These are phyloP conservation scores for Pseudomonodictys pantanalensis DNA, from an alignment of 495 filamentous ascomycete genomes.

Conservation along the genomic window DNA sequence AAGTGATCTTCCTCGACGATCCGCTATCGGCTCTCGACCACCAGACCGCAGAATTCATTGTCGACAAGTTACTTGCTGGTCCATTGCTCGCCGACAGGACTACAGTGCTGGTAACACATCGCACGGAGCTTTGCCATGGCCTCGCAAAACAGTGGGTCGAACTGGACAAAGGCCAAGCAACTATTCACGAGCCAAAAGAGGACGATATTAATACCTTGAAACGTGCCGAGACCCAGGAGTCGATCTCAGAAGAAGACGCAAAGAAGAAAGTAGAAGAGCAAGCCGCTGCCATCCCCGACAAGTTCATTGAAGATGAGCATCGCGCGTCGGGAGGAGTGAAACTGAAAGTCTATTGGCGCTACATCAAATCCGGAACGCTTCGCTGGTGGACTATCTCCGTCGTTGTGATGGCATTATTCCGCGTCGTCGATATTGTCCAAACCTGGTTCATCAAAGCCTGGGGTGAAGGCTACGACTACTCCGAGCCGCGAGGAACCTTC, in stretches of 20 bases:
- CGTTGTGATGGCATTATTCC: constrained; percentile 56
- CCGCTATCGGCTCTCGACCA: constrained; percentile 57
- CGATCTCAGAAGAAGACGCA: constrained; percentile 31
- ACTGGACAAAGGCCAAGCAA: constrained; percentile 55
- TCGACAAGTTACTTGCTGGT: constrained; percentile 64
- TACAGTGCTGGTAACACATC: constrained; percentile 74
- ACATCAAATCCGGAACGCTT: constrained; percentile 72
- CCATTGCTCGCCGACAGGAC: constrained; percentile 60
- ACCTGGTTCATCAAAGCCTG: constrained; percentile 83
- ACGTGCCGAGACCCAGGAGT: constrained; percentile 17
- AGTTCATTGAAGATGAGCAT: constrained; percentile 80
- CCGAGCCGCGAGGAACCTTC: constrained; percentile 44
- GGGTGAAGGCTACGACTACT: constrained; percentile 68
- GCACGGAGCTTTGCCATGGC: constrained; percentile 62
- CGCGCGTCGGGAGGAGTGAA: constrained; percentile 73
- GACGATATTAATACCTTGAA: constrained; percentile 32
- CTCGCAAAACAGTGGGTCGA: constrained; percentile 69
- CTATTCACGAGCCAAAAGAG: constrained; percentile 45
- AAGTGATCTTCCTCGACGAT: constrained; percentile 43
- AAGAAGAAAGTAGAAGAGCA: constrained; percentile 46
- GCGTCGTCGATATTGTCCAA: constrained; percentile 57
- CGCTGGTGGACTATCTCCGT: constrained; percentile 67
- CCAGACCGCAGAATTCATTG: constrained; percentile 70
- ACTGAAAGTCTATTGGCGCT: constrained; percentile 73
- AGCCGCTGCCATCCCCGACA: constrained; percentile 57